Percentiles rank a stretch among this genome's conserved stretches.
These are phyloP conservation scores for Septoria petroselini DNA, from an alignment of 2,329 filamentous ascomycete genomes.

Conservation along the genomic window DNA sequence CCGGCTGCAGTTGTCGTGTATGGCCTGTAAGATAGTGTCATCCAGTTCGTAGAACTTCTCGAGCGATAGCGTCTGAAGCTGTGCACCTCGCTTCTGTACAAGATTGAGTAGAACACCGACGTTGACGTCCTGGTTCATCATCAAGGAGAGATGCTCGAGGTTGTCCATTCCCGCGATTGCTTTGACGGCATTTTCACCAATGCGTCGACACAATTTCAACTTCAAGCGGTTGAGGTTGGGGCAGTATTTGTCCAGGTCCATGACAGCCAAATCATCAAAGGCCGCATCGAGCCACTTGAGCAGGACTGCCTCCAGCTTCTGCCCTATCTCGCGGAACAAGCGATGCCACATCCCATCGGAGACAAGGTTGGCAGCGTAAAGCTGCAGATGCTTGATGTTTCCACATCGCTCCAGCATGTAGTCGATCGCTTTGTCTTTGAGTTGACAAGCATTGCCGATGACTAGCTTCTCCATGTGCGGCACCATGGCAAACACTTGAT, in stretches of 20 bases:
- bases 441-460: conserved; percentile 80
- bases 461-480: conserved; percentile 68
- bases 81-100: conserved; percentile 59
- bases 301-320: conserved; percentile 64
- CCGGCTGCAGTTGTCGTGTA: conserved; percentile 65
- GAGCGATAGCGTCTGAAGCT: conserved; percentile 74
- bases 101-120: conserved; percentile 59
- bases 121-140: conserved; percentile 58
- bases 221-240: conserved; percentile 72
- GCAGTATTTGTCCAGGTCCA: conserved; percentile 61
- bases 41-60: conserved; percentile 64
- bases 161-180: conserved; percentile 59
- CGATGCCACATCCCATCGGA: conserved; percentile 71
- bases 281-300: conserved; percentile 81
- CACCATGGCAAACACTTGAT: conserved; percentile 74
- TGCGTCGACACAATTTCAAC: conserved; percentile 72
- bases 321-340: conserved; percentile 65
- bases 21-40: conserved; percentile 65
- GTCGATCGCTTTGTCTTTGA: conserved; percentile 80
- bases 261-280: conserved; percentile 68
- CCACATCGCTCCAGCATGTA: conserved; percentile 73
- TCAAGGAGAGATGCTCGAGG: conserved; percentile 73
- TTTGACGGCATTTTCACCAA: conserved; percentile 64
- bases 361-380: conserved; percentile 82
- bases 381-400: conserved; percentile 67